Conservation (phyloP, 176 grass and related monocot genomes). For the Eragrostis curvula region DNA sequence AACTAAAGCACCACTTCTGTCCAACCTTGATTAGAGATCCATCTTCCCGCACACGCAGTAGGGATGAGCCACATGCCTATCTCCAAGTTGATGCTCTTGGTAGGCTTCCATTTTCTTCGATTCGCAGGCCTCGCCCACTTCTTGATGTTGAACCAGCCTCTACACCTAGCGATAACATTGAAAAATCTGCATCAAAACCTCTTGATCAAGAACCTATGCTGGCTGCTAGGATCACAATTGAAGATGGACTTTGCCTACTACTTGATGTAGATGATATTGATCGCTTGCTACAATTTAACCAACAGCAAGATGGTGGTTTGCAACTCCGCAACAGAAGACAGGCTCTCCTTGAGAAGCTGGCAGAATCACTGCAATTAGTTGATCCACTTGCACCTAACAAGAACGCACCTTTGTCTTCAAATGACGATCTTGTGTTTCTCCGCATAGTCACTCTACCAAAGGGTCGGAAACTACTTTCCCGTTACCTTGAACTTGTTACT, state of each 20-base stretch:
- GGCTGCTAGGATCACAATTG: constrained; percentile 84
- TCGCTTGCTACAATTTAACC: constrained; percentile 72
- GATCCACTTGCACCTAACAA: constrained; percentile 67
- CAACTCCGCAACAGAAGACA: constrained; percentile 70
- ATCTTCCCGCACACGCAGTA: constrained; percentile 50
- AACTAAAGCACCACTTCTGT: constrained; percentile 78
- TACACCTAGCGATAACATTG: constrained; percentile 42
- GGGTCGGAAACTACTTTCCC: constrained; percentile 71
- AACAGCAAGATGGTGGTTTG: constrained; percentile 71
- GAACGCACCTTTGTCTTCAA: constrained; percentile 46
- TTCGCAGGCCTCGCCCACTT: constrained; percentile 80
- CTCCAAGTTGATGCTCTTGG: constrained; percentile 89
- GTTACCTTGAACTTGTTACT: constrained; percentile 61
- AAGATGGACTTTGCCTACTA: constrained; percentile 72
- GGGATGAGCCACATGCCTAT: constrained; percentile 84
- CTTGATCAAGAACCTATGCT: constrained; percentile 87
- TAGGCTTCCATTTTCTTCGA: constrained; percentile 83
- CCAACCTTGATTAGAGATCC: constrained; percentile 67
- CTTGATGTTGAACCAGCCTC: constrained; percentile 76
- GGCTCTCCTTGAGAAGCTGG: constrained; percentile 65
- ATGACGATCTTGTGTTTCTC: constrained; percentile 80
- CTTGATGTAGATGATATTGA: constrained; percentile 90
- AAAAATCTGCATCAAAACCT: constrained; percentile 63
- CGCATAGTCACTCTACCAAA: constrained; percentile 79
- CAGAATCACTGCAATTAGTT: constrained; percentile 76